A percentile compares a stretch with the other conserved stretches of the same genome.
phyloP scores from a whole-genome alignment of 352 stramenopile genomes.

The Phytophthora aleatoria region DNA sequence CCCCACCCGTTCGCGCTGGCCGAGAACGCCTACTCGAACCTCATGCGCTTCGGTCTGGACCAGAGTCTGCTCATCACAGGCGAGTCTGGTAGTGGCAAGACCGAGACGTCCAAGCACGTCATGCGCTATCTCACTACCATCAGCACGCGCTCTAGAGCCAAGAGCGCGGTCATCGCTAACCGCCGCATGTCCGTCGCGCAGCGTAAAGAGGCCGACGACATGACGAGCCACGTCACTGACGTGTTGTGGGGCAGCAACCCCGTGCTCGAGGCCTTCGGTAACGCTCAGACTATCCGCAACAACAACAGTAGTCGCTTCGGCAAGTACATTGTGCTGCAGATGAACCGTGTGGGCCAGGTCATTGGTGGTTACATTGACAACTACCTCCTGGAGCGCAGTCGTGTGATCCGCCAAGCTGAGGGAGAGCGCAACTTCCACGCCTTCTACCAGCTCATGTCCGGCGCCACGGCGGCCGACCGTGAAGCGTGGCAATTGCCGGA shows the following conservation, averaged over 20 bases:
- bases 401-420: conserved; percentile 85
- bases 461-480: conserved; percentile 55
- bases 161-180: conserved; percentile 74
- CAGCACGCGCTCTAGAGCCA: conserved; percentile 68
- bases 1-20: conserved; percentile 88
- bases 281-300: conserved; percentile 88
- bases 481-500: conserved; percentile 58
- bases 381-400: conserved; percentile 93
- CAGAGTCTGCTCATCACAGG: conserved; percentile 88
- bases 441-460: conserved; percentile 93
- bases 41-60: conserved; percentile 88
- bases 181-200: conserved; percentile 80
- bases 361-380: conserved; percentile 87
- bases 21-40: conserved; percentile 86
- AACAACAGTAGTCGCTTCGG: conserved; percentile 89
- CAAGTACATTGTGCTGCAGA: conserved; percentile 89
- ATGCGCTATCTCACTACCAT: conserved; percentile 94
- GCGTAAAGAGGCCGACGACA: conserved; percentile 73
- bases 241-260: conserved; percentile 83
- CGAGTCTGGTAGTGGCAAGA: conserved; percentile 92
- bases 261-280: conserved; percentile 86
- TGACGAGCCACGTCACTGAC: conserved; percentile 73
- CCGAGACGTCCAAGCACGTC: conserved; percentile 96
- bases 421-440: conserved; percentile 94
- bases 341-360: conserved; percentile 81